Base-by-base conservation (phyloP, 1,284 basidiomycete species). In the Singerocomus rubriflavus region DNA sequence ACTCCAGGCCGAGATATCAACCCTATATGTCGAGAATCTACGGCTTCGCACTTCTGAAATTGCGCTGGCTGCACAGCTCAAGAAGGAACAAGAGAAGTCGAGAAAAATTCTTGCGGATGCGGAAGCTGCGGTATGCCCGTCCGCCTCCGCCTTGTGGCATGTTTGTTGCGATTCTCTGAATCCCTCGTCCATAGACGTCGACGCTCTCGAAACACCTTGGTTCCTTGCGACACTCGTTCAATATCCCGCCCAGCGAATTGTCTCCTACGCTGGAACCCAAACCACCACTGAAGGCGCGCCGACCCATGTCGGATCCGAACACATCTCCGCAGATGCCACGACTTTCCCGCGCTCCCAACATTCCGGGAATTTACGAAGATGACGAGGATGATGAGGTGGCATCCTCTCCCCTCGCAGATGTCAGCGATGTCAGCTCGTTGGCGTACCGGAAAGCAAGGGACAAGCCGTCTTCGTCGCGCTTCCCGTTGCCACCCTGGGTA, bases 41-140 rank as follows among this genome's bases (percentile, higher is more conserved):
- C 81, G 85, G 45, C 73, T 91, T 58, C 82, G 86, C 46, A 82
- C 85, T 56, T 85, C 87, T 25, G 85, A 90, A 69, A 88, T 91
- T 61, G 79, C 84, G 14, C 79, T 91, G 39, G 71, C 78, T 11
- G 73, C 84, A 25, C 84, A 90, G 62, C 77, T 91, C 53, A 89
- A 85, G 73, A 81, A 80, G 60, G 88, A 91, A 68, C 79, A 80
- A 48, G 85, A 86, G 65, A 88, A 83, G 68, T 85, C 86, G 25
- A 73, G 79, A 57, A 82, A 79, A 64, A 71, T 91, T 54, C 73
- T 90, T 61, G 73, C 76, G 14, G 85, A 89, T 60, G 79, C 86
- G 34, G 88, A 90, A 66, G 71, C 77, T 53, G 85, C 86, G 56
- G 88, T 91, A 69, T 64, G 85, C 73, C 47, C 21, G 21, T 41